A percentile compares a stretch with the other conserved stretches of the same genome.
These are phyloP conservation scores for Trypanosoma congolense DNA, from an alignment of 208 protist species.

Conservation along the genomic window DNA sequence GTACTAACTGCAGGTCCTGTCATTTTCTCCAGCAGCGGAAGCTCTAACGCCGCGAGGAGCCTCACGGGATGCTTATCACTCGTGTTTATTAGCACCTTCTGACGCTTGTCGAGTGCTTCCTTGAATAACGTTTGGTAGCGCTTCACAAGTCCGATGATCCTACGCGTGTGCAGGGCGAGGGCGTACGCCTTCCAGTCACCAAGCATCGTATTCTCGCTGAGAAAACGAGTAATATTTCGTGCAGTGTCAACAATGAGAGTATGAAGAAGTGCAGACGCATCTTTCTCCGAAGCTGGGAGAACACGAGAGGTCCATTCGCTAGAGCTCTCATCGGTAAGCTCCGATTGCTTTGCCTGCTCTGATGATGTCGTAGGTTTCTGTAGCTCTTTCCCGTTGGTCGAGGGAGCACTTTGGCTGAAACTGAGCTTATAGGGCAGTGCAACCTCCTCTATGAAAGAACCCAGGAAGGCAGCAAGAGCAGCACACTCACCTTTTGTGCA, in stretches of 20 bases:
- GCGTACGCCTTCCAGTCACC: conserved; percentile 38
- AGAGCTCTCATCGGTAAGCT: background rate
- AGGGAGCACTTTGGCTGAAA: conserved; percentile 18
- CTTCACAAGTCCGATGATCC: conserved; percentile 21
- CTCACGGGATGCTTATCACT: conserved; percentile 16
- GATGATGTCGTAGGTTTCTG: conserved; percentile 3
- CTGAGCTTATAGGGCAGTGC: conserved; percentile 49
- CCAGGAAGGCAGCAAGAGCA: conserved; percentile 30
- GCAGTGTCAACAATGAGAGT: conserved; percentile 34
- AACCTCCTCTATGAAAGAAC: conserved; percentile 29
- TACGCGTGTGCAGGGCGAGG: conserved; percentile 24
- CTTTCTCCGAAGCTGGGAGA: conserved; percentile 31
- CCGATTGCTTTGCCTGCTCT: background rate
- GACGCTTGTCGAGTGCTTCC: conserved; percentile 11
- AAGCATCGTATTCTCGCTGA: conserved; percentile 20
- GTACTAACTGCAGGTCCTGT: conserved; percentile 15
- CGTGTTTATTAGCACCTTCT: conserved; percentile 2
- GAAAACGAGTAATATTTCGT: conserved; percentile 23
- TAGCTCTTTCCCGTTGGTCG: background rate
- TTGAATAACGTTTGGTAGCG: conserved; percentile 9
- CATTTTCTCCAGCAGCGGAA: conserved; percentile 24
- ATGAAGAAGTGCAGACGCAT: conserved; percentile 38
- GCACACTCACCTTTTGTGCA: conserved; percentile 26
- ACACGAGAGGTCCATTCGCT: conserved; percentile 5
- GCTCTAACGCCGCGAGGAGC: conserved; percentile 16